phyloP scores from a whole-genome alignment of 164 flowering plant genomes.

The Stephania yunnanensis region DNA sequence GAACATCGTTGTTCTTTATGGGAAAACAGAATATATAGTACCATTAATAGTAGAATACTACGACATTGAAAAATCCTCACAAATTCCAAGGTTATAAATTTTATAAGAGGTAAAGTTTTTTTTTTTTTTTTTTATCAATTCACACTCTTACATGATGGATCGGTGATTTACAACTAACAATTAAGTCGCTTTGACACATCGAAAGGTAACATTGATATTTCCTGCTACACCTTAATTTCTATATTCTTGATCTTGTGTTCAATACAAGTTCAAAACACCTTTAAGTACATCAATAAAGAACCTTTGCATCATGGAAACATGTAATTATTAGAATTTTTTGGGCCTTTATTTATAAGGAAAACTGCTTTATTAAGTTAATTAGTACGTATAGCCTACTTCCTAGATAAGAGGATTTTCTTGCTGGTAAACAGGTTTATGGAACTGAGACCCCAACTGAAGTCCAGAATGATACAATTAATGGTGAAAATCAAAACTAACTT shows the following conservation, averaged over 20 bases:
- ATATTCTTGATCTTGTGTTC: neutral
- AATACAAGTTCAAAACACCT: neutral
- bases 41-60: neutral
- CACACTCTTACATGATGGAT: neutral
- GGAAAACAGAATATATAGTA: neutral
- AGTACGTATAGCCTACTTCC: neutral
- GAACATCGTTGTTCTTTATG: neutral
- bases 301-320: conserved; percentile 9
- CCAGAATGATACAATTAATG: neutral
- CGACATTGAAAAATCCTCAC: neutral
- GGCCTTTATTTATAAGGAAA: neutral
- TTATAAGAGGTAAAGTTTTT: neutral
- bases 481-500: neutral
- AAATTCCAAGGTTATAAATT: neutral
- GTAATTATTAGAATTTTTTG: conserved; percentile 7
- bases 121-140: neutral
- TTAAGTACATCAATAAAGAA: conserved; percentile 8
- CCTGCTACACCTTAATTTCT: neutral
- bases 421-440: neutral
- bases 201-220: neutral
- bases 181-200: neutral
- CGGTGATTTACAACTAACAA: neutral
- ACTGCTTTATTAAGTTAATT: neutral
- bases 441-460: no score
- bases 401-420: neutral